Evolutionary conservation across 352 stramenopile species (phyloP), one percentile per base, ranked within the genome.

Genomic region (Phytopythium mirpurense): DNA sequence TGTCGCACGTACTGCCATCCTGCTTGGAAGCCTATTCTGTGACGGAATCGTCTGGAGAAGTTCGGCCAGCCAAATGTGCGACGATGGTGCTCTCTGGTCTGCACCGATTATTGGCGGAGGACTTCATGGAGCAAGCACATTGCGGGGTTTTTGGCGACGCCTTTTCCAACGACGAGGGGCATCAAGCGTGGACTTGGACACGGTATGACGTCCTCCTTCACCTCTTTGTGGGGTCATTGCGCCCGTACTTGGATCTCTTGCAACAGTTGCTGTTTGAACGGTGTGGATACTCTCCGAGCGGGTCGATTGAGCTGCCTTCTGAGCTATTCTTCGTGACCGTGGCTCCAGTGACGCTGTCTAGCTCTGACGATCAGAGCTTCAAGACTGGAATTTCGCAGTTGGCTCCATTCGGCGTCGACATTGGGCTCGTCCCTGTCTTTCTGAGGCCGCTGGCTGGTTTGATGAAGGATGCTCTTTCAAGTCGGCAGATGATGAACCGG

Each of bases 401-500:
- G 14, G 70, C 76, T 43, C 72, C 76, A 18, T 86, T 83, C 26
- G 56, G 70, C 40, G 49, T 85, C 9, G 59, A 75, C 24, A 5
- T 21, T 0, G 26, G 34, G 6, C 50, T 77, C 2, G 67, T 88
- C 18, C 79, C 79, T 3, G 38, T 36, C 12, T 90, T 90, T 42
- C 46, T 90, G 5, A 19, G 41, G n/a, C 41, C 64, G 5, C 56
- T 73, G 3, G 56, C 67, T 14, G 47, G 65, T 6, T 34, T 67
- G 15, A 62, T 90, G 56, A 74, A 65, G 10, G 66, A 78, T 19
- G 68, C 76, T 5, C 46, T 90, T n/a, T 62, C 67, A 14, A 86
- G 72, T 63, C 79, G 76, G 31, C 79, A 90, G 51, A 69, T 88
- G 52, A 78, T 71, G 51, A 86, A 87, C 53, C 64, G 63, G 10